Evolutionary conservation across 2,329 filamentous ascomycete species (phyloP).

Genomic region (Cytospora paraplurivora): DNA sequence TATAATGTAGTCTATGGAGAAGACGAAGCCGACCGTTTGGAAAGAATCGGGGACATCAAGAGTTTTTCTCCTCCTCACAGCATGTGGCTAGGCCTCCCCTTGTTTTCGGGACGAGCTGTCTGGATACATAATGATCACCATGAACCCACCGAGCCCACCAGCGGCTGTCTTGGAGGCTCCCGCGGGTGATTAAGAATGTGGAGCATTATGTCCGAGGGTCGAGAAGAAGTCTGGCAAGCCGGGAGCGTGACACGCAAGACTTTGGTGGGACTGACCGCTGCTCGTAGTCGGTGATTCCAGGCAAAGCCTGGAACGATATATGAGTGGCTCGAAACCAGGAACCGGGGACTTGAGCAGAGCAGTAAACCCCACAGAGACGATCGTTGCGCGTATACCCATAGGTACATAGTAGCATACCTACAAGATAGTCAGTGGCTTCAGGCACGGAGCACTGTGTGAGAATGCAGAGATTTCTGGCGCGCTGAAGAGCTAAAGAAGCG

Average conservation of each 20-base stretch:
- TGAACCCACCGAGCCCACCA: conserved; percentile 9
- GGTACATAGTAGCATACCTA: neutral
- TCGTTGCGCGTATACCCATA: neutral
- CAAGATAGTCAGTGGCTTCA: neutral
- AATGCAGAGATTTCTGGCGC: neutral
- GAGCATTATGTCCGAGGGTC: conserved; percentile 5
- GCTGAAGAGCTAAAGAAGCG: neutral
- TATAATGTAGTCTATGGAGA: neutral
- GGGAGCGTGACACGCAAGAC: conserved; percentile 8
- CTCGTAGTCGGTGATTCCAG: neutral
- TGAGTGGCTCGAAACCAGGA: neutral
- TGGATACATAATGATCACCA: conserved; percentile 5
- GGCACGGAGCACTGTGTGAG: conserved; percentile 3
- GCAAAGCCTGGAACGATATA: neutral
- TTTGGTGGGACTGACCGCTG: conserved; percentile 7
- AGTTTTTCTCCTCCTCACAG: conserved; percentile 18
- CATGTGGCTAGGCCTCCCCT: conserved; percentile 7
- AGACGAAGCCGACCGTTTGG: neutral
- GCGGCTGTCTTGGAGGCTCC: conserved; percentile 5
- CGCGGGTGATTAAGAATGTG: conserved; percentile 17
- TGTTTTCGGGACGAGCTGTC: conserved; percentile 12
- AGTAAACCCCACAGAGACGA: neutral
- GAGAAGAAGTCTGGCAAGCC: neutral
- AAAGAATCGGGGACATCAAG: neutral
- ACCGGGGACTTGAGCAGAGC: neutral